phyloP scores from a whole-genome alignment of 768 basidiomycete genomes.

The Pulveroboletus sp. region DNA sequence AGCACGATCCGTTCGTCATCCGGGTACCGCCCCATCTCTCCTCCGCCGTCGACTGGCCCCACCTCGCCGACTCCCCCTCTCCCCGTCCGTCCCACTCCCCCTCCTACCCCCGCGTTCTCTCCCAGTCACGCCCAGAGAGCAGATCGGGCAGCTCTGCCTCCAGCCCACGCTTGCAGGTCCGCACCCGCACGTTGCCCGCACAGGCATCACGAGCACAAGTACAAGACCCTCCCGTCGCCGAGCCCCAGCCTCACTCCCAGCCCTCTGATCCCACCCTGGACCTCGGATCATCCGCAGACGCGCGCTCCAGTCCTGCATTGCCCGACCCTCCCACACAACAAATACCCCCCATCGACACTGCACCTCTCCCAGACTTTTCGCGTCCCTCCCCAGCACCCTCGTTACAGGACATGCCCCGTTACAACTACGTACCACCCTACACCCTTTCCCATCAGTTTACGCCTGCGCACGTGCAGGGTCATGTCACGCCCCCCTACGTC shows the following conservation, averaged over 20 bases:
- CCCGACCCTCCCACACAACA: constrained; percentile 14
- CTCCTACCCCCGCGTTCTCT: constrained; percentile 32
- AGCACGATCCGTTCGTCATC: constrained; percentile 46
- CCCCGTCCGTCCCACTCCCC: constrained; percentile 30
- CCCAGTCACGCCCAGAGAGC: constrained; percentile 45
- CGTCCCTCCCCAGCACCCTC: constrained; percentile 18
- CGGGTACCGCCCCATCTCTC: constrained; percentile 34
- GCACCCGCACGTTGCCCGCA: constrained; percentile 43
- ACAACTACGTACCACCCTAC: constrained; percentile 15
- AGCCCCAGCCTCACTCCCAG: too few relatives aligned
- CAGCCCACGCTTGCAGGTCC: constrained; percentile 41
- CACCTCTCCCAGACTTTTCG: constrained; percentile 17
- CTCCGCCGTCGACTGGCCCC: constrained; percentile 23
- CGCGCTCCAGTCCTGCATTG: constrained; percentile 18
- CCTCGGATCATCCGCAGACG: constrained; percentile 12
- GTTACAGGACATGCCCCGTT: constrained; percentile 23
- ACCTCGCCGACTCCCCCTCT: constrained; percentile 18
- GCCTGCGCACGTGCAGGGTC: constrained; percentile 18
- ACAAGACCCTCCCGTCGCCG: too few relatives aligned
- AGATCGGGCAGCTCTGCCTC: constrained; percentile 46
- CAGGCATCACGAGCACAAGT: too few relatives aligned
- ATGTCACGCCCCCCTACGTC: constrained; percentile 24
- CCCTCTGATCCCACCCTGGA: constrained; percentile 24
- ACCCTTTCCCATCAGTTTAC: constrained; percentile 16
- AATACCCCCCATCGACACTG: constrained; percentile 11